Evolutionary conservation across 2,329 filamentous ascomycete genomes (phyloP).

Genomic region (Fulvia fulva): DNA sequence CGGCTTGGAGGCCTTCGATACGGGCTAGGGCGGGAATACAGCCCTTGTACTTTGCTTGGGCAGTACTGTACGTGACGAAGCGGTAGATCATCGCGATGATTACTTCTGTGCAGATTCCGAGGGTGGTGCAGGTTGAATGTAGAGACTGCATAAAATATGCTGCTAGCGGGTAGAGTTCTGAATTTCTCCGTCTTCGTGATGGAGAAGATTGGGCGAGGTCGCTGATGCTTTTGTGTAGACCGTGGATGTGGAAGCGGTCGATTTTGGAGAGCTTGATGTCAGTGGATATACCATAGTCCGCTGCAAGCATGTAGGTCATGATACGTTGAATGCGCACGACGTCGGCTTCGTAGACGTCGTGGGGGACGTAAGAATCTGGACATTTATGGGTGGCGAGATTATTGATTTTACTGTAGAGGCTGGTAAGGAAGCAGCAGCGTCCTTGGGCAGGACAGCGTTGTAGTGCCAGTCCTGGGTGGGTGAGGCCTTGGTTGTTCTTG

Average conservation of each 20-base stretch:
- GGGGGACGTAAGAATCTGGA: not conserved
- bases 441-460: not conserved
- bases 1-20: not conserved
- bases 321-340: not conserved
- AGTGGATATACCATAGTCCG: not conserved
- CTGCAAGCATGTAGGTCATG: not conserved
- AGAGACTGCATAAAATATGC: not conserved
- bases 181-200: not conserved
- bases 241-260: not conserved
- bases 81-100: not conserved
- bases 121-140: not conserved
- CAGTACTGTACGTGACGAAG: not conserved
- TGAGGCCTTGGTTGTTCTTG: not conserved
- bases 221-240: not conserved
- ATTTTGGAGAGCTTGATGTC: not conserved
- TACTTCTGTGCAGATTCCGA: not conserved
- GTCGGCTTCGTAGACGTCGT: not conserved
- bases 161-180: not conserved
- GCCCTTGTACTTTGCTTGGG: not conserved
- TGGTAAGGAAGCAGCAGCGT: not conserved
- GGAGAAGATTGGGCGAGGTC: not conserved
- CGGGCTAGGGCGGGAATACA: not conserved
- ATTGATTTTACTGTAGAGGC: not conserved
- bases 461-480: not conserved
- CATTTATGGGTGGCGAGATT: not conserved